Conservation (phyloP, 2,329 filamentous ascomycete genomes). For the Leptographium galeiforme region DNA sequence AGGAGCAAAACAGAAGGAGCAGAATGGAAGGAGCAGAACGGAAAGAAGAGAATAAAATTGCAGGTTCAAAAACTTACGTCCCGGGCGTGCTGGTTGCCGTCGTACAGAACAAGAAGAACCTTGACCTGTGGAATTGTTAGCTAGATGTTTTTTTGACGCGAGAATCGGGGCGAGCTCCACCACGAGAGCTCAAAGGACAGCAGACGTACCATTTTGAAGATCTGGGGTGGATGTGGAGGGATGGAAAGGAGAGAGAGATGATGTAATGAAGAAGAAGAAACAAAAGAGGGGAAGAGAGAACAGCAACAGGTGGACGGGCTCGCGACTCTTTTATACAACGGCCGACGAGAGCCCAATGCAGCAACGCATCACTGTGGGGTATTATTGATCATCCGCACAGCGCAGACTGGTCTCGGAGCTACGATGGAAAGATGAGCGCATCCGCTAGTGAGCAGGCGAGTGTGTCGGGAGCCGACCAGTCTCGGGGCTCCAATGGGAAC, state of each 20-base stretch:
- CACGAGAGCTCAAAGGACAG: not conserved
- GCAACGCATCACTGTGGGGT: not conserved
- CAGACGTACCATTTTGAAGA: not conserved
- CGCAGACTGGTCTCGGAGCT: not conserved
- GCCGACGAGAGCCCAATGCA: not conserved
- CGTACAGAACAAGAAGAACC: constrained; percentile 87
- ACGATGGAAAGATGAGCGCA: not conserved
- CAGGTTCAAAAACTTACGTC: constrained; percentile 42
- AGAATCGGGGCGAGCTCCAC: not conserved
- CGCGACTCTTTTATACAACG: not conserved
- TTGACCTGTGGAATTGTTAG: constrained; percentile 53
- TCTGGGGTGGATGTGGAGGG: not conserved
- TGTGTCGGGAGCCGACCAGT: not conserved
- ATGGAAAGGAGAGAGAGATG: not conserved
- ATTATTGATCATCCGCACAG: not conserved
- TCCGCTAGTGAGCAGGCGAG: not conserved
- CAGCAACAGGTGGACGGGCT: not conserved
- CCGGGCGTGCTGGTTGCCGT: constrained; percentile 77
- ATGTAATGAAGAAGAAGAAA: not conserved
- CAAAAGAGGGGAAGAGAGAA: not conserved
- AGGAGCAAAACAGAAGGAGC: no score
- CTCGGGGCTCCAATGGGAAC: not conserved
- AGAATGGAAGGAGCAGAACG: not conserved
- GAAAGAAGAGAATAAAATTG: constrained; percentile 1
- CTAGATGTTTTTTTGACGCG: no score